phyloP scores from a whole-genome alignment of 345 rosid species.

The Eutrema heterophyllum region DNA sequence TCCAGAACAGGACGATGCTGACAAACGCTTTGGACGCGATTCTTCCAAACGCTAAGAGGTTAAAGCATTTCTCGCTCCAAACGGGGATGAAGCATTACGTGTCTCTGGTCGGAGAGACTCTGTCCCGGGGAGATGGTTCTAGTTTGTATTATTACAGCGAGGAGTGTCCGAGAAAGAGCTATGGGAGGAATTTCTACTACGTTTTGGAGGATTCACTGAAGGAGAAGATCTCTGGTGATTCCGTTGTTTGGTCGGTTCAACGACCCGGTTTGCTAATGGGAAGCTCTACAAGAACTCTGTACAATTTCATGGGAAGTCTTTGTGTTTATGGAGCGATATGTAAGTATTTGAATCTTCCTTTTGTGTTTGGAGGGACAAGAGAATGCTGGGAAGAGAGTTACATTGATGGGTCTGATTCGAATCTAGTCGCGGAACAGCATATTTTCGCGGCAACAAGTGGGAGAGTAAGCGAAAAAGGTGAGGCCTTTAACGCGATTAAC shows the following conservation, averaged over 20 bases:
- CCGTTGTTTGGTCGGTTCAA: constrained; percentile 65
- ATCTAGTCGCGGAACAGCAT: constrained; percentile 75
- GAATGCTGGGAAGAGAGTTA: constrained; percentile 82
- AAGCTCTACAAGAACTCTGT: constrained; percentile 54
- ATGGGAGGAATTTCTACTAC: constrained; percentile 52
- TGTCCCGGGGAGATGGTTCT: constrained; percentile 7
- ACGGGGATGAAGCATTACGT: constrained; percentile 87
- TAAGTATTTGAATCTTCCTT: constrained; percentile 58
- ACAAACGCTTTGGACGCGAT: constrained; percentile 55
- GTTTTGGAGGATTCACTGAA: constrained; percentile 66
- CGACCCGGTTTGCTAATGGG: constrained; percentile 85
- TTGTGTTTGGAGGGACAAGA: constrained; percentile 81
- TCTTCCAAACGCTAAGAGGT: constrained; percentile 42
- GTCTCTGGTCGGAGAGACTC: constrained; percentile 37
- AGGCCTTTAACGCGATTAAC: constrained; percentile 67
- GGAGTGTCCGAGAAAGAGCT: constrained; percentile 48
- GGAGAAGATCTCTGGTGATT: constrained; percentile 42
- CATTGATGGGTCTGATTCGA: constrained; percentile 69
- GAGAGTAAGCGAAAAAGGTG: constrained; percentile 40
- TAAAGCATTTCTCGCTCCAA: constrained; percentile 77
- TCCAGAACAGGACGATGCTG: constrained; percentile 67
- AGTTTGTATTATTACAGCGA: constrained; percentile 40
- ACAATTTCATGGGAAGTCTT: constrained; percentile 72
- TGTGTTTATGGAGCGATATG: constrained; percentile 73
- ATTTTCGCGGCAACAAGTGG: constrained; percentile 67